phyloP scores from a whole-genome alignment of 2,329 filamentous ascomycete genomes.

The Coniella lustricola region DNA sequence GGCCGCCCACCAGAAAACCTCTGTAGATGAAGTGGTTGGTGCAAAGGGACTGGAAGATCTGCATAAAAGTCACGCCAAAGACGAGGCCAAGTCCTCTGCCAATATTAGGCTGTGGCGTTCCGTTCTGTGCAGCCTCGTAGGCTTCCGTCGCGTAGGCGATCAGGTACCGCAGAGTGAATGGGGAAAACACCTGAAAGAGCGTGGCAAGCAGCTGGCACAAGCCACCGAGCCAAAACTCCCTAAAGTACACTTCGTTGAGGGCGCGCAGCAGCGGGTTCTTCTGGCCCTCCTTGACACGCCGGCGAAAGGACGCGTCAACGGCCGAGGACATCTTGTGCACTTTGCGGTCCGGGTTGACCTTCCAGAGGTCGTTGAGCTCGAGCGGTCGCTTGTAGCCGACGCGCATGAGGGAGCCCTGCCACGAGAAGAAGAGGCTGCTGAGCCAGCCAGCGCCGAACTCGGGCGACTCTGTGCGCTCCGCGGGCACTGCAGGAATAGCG shows the following conservation, averaged over 20 bases:
- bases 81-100: slow-evolving; percentile 74
- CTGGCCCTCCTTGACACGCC: slow-evolving; percentile 58
- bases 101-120: slow-evolving; percentile 56
- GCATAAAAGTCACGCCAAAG: slow-evolving; percentile 78
- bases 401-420: slow-evolving; percentile 86
- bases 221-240: slow-evolving; percentile 82
- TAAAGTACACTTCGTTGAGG: slow-evolving; percentile 77
- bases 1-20: slow-evolving; percentile 85
- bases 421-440: slow-evolving; percentile 74
- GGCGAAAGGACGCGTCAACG: slow-evolving; percentile 62
- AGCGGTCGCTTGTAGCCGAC: slow-evolving; percentile 79
- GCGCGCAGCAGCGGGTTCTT: slow-evolving; percentile 72
- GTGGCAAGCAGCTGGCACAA: slow-evolving; percentile 66
- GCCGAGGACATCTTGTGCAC: slow-evolving; percentile 62
- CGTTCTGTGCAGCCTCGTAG: slow-evolving; percentile 54
- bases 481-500: slow-evolving; percentile 46
- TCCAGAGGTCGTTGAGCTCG: slow-evolving; percentile 80
- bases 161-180: slow-evolving; percentile 77
- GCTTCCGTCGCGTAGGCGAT: slow-evolving; percentile 80
- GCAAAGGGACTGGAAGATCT: slow-evolving; percentile 70
- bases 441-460: slow-evolving; percentile 70
- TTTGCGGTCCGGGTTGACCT: slow-evolving; percentile 73
- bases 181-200: slow-evolving; percentile 72
- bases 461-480: slow-evolving; percentile 47
- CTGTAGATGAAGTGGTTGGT: slow-evolving; percentile 90